A percentile compares a stretch with the other conserved stretches of the same genome.
These are phyloP conservation scores for Malania oleifera DNA, from an alignment of 164 flowering plant species.

Conservation along the genomic window DNA sequence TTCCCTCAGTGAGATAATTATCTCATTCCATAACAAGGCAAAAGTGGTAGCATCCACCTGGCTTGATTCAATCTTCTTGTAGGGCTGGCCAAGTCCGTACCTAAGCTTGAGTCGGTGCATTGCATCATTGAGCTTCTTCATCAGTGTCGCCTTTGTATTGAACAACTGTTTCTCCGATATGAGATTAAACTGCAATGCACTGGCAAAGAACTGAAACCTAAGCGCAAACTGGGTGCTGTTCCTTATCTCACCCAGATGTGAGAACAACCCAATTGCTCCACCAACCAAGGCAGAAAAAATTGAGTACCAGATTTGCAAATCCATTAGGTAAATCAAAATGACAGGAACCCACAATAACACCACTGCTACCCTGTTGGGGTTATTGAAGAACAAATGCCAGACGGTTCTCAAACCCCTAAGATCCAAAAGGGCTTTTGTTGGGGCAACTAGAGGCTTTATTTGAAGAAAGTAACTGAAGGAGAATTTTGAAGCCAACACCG, in stretches of 20 bases:
- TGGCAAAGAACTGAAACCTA: conserved; percentile 90
- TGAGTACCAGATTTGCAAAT: conserved; percentile 85
- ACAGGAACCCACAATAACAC: conserved; percentile 78
- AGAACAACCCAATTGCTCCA: conserved; percentile 61
- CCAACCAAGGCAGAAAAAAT: conserved; percentile 75
- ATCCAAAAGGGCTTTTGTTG: conserved; percentile 56
- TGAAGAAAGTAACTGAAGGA: conserved; percentile 83
- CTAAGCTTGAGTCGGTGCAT: conserved; percentile 64
- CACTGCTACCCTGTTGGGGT: conserved; percentile 50
- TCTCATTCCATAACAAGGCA: conserved; percentile 89
- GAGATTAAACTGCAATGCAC: conserved; percentile 88
- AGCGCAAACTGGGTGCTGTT: conserved; percentile 70
- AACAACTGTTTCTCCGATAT: conserved; percentile 68
- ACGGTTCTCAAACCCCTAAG: conserved; percentile 18
- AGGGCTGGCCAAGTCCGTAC: conserved; percentile 78
- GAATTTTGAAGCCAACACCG: conserved; percentile 58
- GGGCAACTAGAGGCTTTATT: conserved; percentile 70
- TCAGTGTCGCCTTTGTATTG: conserved; percentile 32
- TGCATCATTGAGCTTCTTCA: conserved; percentile 62
- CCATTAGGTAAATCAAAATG: conserved; percentile 74
- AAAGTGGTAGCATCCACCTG: conserved; percentile 73
- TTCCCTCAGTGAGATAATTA: conserved; percentile 62
- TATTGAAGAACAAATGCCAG: conserved; percentile 85
- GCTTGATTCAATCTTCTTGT: conserved; percentile 71
- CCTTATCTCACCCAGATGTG: conserved; percentile 91